These are phyloP conservation scores for Gossypium gossypioides DNA, from an alignment of 441 rosid species.

Conservation along the genomic window DNA sequence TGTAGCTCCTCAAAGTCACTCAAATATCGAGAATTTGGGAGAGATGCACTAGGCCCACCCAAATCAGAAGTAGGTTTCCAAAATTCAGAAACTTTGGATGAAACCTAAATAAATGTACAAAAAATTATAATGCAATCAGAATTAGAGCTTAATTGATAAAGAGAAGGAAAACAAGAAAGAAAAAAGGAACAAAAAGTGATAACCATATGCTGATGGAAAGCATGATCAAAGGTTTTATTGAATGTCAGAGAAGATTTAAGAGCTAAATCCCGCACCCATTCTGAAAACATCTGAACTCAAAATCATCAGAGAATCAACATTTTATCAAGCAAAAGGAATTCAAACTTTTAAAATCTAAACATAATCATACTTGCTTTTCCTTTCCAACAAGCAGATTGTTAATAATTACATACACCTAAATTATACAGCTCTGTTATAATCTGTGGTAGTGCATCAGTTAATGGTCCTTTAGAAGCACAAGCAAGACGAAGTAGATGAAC, in stretches of 20 bases:
- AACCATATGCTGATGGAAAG: constrained; percentile 65
- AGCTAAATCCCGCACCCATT: constrained; percentile 56
- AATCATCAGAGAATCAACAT: constrained; percentile 19
- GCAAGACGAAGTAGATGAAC: constrained; percentile 86
- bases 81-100: constrained; percentile 74
- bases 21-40: constrained; percentile 80
- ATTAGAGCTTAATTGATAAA: constrained; percentile 6
- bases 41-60: constrained; percentile 39
- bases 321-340: constrained; percentile 16
- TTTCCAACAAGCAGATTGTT: constrained; percentile 3
- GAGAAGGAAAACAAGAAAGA: constrained; percentile 5
- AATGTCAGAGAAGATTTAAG: constrained; percentile 61
- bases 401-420: constrained; percentile 57
- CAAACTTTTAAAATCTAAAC: constrained; percentile 3
- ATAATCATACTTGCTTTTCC: neutral
- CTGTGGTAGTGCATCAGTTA: constrained; percentile 60
- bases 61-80: constrained; percentile 67
- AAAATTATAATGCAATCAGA: constrained; percentile 15
- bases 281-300: constrained; percentile 60
- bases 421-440: constrained; percentile 62
- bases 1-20: constrained; percentile 93
- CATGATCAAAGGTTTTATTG: constrained; percentile 58
- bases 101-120: constrained; percentile 38
- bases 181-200: constrained; percentile 16
- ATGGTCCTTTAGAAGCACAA: constrained; percentile 66